These are phyloP conservation scores for Setaria italica DNA, from an alignment of 202 grass and related monocot genomes.

Conservation along the genomic window DNA sequence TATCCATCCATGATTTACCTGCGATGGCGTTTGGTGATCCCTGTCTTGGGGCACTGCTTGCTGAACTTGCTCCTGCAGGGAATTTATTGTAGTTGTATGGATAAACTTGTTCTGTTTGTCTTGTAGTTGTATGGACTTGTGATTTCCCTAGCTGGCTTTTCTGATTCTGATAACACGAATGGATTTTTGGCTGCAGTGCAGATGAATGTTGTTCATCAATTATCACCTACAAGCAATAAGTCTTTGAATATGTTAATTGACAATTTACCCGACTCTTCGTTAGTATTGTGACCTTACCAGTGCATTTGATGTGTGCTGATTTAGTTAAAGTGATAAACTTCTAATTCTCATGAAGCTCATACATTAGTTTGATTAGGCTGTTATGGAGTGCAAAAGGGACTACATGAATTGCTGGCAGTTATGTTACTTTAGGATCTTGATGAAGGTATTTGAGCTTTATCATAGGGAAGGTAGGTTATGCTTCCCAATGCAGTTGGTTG, in stretches of 20 bases:
- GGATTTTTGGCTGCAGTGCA: background rate
- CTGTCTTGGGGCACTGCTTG: background rate
- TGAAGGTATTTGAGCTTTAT: background rate
- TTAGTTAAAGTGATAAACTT: background rate
- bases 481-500: constrained; percentile 36
- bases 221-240: background rate
- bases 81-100: background rate
- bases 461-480: constrained; percentile 2
- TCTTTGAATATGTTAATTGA: background rate
- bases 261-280: background rate
- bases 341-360: background rate
- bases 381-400: constrained; percentile 1
- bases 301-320: background rate
- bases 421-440: background rate
- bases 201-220: background rate
- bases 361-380: background rate
- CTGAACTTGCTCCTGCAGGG: background rate
- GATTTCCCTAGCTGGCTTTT: background rate
- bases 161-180: background rate
- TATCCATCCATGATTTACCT: background rate
- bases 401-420: background rate
- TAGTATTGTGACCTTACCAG: background rate
- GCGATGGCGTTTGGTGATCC: background rate
- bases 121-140: constrained; percentile 10
- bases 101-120: background rate